Percentiles rank a stretch among this genome's conserved stretches.
Conservation (phyloP, 2,329 filamentous ascomycete genomes). For the Colletotrichum australisinense region DNA sequence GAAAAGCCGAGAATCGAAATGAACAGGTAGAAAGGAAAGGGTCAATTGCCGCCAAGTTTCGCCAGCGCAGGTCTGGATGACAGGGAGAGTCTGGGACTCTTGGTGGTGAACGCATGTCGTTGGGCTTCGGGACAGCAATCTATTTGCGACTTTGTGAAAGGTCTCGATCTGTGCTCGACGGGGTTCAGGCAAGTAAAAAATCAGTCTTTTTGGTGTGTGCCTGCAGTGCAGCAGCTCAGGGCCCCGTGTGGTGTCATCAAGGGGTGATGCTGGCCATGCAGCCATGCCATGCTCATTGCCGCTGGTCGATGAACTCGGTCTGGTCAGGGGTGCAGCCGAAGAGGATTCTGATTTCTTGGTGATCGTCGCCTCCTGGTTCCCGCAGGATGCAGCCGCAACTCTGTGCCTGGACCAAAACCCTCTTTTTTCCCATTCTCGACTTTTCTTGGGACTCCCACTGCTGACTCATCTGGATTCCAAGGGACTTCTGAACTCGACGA, state of each 20-base stretch:
- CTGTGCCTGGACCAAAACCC: slow-evolving; percentile 11
- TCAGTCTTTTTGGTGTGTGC: background rate
- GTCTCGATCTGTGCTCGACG: slow-evolving; percentile 9
- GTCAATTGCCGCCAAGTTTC: background rate
- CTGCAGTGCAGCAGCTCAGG: background rate
- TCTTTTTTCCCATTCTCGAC: background rate
- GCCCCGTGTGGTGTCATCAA: background rate
- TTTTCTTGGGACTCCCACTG: background rate
- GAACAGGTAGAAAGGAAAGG: background rate
- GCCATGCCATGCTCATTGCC: background rate
- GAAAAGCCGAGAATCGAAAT: background rate
- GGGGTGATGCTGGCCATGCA: background rate
- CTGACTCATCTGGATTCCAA: background rate
- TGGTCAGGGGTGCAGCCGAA: slow-evolving; percentile 12
- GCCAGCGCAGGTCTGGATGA: background rate
- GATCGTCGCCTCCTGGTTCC: slow-evolving; percentile 5
- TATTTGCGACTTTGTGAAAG: slow-evolving; percentile 26
- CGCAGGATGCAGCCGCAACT: slow-evolving; percentile 25
- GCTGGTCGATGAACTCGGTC: background rate
- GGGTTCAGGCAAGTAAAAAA: background rate
- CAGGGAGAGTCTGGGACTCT: background rate
- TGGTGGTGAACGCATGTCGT: background rate
- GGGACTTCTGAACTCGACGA: background rate
- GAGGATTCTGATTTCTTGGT: background rate
- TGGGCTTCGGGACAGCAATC: slow-evolving; percentile 19